Conservation (phyloP, 163 green algal species). For the Trebouxiophyceae sp. region DNA sequence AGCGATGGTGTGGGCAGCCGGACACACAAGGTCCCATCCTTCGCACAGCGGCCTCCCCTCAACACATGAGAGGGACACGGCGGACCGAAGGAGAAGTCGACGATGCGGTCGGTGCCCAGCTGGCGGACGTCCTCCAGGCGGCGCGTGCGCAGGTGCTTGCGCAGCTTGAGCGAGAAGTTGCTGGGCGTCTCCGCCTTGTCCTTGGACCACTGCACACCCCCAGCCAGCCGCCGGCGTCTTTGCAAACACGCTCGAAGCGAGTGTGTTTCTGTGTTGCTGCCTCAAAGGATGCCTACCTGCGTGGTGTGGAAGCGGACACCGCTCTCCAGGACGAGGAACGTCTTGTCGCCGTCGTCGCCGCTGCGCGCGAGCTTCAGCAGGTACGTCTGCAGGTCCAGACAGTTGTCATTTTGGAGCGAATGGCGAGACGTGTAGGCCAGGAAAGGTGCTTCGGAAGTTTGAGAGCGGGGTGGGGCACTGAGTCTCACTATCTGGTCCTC, state of each 20-base stretch:
- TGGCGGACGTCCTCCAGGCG: slow-evolving; percentile 80
- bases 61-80: too few relatives aligned
- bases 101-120: slow-evolving; percentile 88
- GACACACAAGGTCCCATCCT: too few relatives aligned
- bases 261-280: too few relatives aligned
- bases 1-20: too few relatives aligned
- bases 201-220: slow-evolving; percentile 6
- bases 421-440: too few relatives aligned
- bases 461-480: too few relatives aligned
- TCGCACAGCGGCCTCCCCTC: too few relatives aligned
- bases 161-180: slow-evolving; percentile 93
- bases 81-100: slow-evolving; percentile 90
- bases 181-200: slow-evolving; percentile 68
- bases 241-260: too few relatives aligned
- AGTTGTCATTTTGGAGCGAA: too few relatives aligned
- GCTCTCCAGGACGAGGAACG: slow-evolving; percentile 86
- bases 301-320: slow-evolving; percentile 86
- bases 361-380: slow-evolving; percentile 83
- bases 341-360: slow-evolving; percentile 85
- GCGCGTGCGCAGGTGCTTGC: slow-evolving; percentile 86
- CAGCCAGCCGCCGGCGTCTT: too few relatives aligned
- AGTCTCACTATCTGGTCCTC: too few relatives aligned
- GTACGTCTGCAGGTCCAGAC: slow-evolving; percentile 64
- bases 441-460: too few relatives aligned
- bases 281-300: slow-evolving; percentile 25